Evolutionary conservation across 225 moss, liverwort and hornwort species (phyloP), one percentile per base, ranked within the genome.

Genomic region (Rhytidiadelphus loreus): DNA sequence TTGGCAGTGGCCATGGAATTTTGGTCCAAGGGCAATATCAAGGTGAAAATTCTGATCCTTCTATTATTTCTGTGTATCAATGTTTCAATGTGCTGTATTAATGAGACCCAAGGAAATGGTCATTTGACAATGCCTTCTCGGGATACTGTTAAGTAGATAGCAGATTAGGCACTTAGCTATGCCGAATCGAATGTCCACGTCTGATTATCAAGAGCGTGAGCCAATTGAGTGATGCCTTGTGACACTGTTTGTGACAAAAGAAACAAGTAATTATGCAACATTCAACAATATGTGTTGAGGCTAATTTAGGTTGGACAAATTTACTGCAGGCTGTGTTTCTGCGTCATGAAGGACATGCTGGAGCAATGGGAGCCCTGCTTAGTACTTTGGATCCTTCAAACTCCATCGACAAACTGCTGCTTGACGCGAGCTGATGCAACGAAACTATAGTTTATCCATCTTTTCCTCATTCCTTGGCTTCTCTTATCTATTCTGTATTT

Each of bases 341-440:
- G 39, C 92, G 96, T 60, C 97, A 97, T 60, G 96, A 96, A 90
- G 97, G 97, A 60, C 97, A 97, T 93, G 97, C 95, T 39, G 97
- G 97, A 91, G 97, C 97, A 44, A 87, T 97, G 94, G 97, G 97
- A 73, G 97, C 97, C 55, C 81, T 97, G 83, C 91, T 96, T 7
- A 97, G 94, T 85, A 90, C 94, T 16, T 89, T 97, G 86, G 93
- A 96, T 44, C 68, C 92, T 75, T 93, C 90, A 11, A 95, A 96
- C 74, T 87, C 94, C 69, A 86, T 96, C 61, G 97, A 97, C 85
- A 91, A 90, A 37, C 88, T 96, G 89, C 93, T 97, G 39, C 91
- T 96, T 60, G 88, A 79, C 37, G 82, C 92, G 6, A 89, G 63
- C 37, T 93, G 77, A 90, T 46, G 58, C 79, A 83, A 71, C 22